Evolutionary conservation across 2,329 filamentous ascomycete species (phyloP).

Genomic region (Colletotrichum spinosum): DNA sequence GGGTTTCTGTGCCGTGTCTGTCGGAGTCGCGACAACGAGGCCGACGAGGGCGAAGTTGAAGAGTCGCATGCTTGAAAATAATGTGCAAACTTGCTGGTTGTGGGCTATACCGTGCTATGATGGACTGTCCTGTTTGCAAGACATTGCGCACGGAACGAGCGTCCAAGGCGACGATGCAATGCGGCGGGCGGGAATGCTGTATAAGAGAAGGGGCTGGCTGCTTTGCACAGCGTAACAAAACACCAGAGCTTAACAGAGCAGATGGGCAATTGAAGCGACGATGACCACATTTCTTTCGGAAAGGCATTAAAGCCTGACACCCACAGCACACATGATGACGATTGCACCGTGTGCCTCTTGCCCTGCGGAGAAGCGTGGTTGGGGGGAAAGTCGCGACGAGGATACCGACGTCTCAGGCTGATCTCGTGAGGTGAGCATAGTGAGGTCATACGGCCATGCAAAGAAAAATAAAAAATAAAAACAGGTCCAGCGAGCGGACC

Average conservation of each 20-base stretch:
- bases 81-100: neutral
- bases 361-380: slow-evolving; percentile 1
- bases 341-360: slow-evolving; percentile 7
- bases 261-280: slow-evolving; percentile 16
- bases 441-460: slow-evolving; percentile 35
- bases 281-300: slow-evolving; percentile 14
- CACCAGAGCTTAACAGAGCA: neutral
- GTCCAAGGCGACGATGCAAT: neutral
- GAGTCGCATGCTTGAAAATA: slow-evolving; percentile 1
- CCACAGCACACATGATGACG: slow-evolving; percentile 32
- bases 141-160: slow-evolving; percentile 18
- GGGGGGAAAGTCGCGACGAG: slow-evolving; percentile 15
- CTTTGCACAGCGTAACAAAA: neutral
- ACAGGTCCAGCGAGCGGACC: neutral
- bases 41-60: slow-evolving; percentile 13
- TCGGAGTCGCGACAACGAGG: slow-evolving; percentile 10
- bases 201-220: too few species aligned
- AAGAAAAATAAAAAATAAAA: slow-evolving; percentile 4
- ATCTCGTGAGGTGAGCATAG: slow-evolving; percentile 36
- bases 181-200: neutral
- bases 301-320: slow-evolving; percentile 19
- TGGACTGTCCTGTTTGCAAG: slow-evolving; percentile 8
- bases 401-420: slow-evolving; percentile 34
- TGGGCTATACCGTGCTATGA: slow-evolving; percentile 2
- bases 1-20: slow-evolving; percentile 13